A percentile compares a stretch with the other conserved stretches of the same genome.
These are phyloP conservation scores for Neopestalotiopsis sp. DNA, from an alignment of 2,329 filamentous ascomycete species.

Conservation along the genomic window DNA sequence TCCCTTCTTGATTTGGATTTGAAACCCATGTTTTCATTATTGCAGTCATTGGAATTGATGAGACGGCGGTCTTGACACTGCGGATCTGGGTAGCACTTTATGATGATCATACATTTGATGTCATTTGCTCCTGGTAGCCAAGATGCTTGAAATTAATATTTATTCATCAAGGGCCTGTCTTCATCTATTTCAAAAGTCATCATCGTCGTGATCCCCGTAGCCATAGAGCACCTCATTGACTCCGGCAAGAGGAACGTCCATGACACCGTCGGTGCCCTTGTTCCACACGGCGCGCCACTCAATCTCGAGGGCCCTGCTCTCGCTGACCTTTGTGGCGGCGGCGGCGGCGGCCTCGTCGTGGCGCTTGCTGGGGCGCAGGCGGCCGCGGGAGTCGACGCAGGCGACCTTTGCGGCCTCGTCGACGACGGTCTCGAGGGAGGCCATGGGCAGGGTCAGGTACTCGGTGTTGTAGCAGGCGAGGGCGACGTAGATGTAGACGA, in stretches of 20 bases:
- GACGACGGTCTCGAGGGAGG: conserved; percentile 84
- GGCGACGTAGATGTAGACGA: conserved; percentile 94
- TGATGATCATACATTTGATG: too few species aligned
- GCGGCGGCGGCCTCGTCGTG: conserved; percentile 34
- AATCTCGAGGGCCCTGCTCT: conserved; percentile 38
- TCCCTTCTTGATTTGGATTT: too few species aligned
- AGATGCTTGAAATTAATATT: too few species aligned
- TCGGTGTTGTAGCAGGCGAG: conserved; percentile 90
- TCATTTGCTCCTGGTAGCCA: not conserved
- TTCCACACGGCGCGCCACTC: conserved; percentile 89
- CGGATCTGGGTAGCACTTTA: too few species aligned
- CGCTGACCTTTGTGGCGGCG: conserved; percentile 39
- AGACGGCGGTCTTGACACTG: too few species aligned
- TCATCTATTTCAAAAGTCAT: conserved; percentile 16
- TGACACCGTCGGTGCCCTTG: conserved; percentile 91
- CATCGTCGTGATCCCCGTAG: conserved; percentile 38
- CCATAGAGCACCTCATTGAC: conserved; percentile 96
- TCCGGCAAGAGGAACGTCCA: conserved; percentile 94
- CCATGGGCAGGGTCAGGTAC: conserved; percentile 81
- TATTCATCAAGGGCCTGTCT: not conserved
- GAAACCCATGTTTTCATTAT: too few species aligned
- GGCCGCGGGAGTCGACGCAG: conserved; percentile 74
- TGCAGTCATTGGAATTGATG: not conserved
- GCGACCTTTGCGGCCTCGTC: conserved; percentile 89
- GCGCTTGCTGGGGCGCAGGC: conserved; percentile 42